A percentile compares a stretch with the other conserved stretches of the same genome.
These are phyloP conservation scores for Fereydounia khargensis DNA, from an alignment of 1,284 basidiomycete species.

Conservation along the genomic window DNA sequence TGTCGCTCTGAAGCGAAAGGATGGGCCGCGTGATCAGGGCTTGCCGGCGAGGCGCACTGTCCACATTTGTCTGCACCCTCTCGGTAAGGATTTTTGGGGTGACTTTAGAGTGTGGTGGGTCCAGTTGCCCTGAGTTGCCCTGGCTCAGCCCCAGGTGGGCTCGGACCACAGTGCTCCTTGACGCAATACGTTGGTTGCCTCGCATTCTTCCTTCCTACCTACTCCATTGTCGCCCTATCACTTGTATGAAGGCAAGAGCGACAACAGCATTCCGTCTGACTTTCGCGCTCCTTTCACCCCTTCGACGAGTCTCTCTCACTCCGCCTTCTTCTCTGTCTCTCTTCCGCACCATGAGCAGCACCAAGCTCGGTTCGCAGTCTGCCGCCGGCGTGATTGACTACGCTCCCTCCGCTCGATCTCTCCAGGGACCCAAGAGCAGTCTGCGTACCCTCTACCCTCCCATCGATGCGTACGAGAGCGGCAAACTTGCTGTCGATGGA, in stretches of 20 bases:
- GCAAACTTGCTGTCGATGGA: slow-evolving; percentile 29
- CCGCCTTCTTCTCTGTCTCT: neutral
- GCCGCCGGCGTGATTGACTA: slow-evolving; percentile 27
- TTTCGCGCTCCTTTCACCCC: neutral
- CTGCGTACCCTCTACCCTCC: slow-evolving; percentile 37
- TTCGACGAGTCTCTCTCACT: neutral
- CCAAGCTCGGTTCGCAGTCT: slow-evolving; percentile 25
- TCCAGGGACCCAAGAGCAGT: slow-evolving; percentile 21
- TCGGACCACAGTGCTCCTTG: no score
- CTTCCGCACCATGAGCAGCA: neutral
- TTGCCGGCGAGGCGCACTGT: neutral
- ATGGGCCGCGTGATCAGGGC: neutral
- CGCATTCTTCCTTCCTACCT: no score
- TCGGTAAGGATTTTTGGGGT: no score
- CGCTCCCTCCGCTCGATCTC: slow-evolving; percentile 24
- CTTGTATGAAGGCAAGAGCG: no score
- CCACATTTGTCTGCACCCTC: no score
- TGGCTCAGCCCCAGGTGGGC: no score
- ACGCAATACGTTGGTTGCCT: no score
- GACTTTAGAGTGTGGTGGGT: no score
- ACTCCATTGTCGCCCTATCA: no score
- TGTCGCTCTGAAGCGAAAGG: no score
- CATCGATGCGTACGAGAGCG: slow-evolving; percentile 46
- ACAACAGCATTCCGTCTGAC: no score
- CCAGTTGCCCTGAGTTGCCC: no score